phyloP scores from a whole-genome alignment of 2,329 filamentous ascomycete genomes.

The Fusarium lyarnte region DNA sequence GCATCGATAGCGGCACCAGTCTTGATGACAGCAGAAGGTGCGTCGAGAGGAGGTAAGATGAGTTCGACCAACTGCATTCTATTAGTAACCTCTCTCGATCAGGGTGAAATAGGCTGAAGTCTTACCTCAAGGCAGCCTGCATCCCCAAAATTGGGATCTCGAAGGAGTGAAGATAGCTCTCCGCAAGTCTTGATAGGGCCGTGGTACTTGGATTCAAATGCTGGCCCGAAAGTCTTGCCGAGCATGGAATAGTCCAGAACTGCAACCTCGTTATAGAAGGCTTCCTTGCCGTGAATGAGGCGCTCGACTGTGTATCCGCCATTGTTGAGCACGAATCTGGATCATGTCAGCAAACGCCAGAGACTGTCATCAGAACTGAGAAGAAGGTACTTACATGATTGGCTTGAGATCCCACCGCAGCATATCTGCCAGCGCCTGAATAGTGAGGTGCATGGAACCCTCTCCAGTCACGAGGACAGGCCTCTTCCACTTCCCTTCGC shows the following conservation, averaged over 20 bases:
- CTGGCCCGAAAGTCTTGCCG: neutral
- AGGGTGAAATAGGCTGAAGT: accelerated
- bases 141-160: neutral
- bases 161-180: neutral
- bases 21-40: neutral
- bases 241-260: neutral
- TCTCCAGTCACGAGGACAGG: neutral
- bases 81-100: neutral
- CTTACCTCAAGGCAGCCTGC: neutral
- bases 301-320: neutral
- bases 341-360: neutral
- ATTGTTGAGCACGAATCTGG: neutral
- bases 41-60: neutral
- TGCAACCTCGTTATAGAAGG: neutral
- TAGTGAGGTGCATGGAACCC: neutral
- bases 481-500: neutral
- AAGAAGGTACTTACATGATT: neutral
- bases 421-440: neutral
- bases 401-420: neutral
- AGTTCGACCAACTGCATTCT: neutral
- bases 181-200: neutral
- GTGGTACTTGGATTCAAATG: neutral
- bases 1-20: neutral
- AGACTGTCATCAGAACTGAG: neutral
- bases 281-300: neutral